Conservation (phyloP, 768 basidiomycete genomes). For the Hortiboletus flavorubellus region DNA sequence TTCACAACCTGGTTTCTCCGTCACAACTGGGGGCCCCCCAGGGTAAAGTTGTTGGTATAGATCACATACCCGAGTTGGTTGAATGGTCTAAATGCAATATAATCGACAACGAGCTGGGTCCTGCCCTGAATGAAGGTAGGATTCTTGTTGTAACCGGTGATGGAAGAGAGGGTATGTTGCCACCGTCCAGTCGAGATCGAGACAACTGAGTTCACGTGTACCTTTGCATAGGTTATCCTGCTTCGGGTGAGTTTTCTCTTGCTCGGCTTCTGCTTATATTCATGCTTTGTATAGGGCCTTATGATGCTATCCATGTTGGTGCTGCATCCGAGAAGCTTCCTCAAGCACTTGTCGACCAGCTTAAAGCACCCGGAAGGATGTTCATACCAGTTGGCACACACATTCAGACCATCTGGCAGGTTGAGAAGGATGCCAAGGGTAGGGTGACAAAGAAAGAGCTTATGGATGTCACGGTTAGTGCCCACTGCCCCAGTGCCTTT, state of each 20-base stretch:
- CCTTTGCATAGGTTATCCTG: conserved; percentile 33
- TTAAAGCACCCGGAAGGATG: conserved; percentile 75
- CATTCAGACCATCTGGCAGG: conserved; percentile 60
- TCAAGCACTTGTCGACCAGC: conserved; percentile 68
- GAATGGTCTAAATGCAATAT: conserved; percentile 70
- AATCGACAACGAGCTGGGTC: conserved; percentile 56
- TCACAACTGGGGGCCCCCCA: conserved; percentile 16
- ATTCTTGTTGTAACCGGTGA: conserved; percentile 74
- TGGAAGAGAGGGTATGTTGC: conserved; percentile 62
- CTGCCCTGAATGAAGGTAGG: conserved; percentile 47
- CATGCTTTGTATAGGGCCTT: conserved; percentile 48
- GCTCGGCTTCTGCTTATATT: too few species aligned
- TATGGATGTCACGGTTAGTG: conserved; percentile 78
- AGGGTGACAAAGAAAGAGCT: conserved; percentile 58
- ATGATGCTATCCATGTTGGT: conserved; percentile 89
- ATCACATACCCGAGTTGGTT: conserved; percentile 81
- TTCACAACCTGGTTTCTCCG: conserved; percentile 64
- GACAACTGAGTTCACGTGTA: not conserved
- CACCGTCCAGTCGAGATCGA: not conserved
- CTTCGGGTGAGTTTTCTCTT: conserved; percentile 27
- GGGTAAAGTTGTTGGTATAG: conserved; percentile 81
- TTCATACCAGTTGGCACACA: conserved; percentile 85
- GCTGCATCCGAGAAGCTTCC: conserved; percentile 84
- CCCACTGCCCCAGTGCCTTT: conserved; percentile 1
- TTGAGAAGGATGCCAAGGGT: conserved; percentile 77